These are phyloP conservation scores for Nakazawaea molendinolei DNA, from an alignment of 805 yeast genomes.

Conservation along the genomic window DNA sequence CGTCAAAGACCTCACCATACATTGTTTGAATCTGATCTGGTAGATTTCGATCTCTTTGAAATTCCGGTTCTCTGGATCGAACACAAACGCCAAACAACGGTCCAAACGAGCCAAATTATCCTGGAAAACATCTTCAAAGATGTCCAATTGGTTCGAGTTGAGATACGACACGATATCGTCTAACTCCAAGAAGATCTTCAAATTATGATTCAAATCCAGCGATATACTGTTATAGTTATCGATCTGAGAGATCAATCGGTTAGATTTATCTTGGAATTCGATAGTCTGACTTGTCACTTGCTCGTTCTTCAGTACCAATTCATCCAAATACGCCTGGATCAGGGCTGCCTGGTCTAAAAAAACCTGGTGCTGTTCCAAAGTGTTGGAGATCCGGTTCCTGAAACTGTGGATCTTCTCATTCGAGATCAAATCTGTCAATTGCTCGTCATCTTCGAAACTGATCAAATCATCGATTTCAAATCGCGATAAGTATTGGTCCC, in stretches of 20 bases:
- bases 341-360: conserved; percentile 40
- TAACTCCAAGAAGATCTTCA: conserved; percentile 61
- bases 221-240: conserved; percentile 33
- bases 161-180: conserved; percentile 64
- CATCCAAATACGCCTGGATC: conserved; percentile 38
- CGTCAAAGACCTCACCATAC: conserved; percentile 75
- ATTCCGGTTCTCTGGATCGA: conserved; percentile 36
- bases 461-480: conserved; percentile 37
- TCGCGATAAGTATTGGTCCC: conserved; percentile 29
- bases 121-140: conserved; percentile 50
- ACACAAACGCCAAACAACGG: conserved; percentile 55
- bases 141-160: conserved; percentile 64
- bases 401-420: conserved; percentile 30
- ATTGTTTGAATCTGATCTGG: conserved; percentile 68
- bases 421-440: conserved; percentile 29
- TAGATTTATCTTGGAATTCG: conserved; percentile 56
- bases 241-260: conserved; percentile 41
- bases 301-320: conserved; percentile 45
- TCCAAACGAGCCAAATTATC: conserved; percentile 52
- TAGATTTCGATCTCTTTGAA: conserved; percentile 69
- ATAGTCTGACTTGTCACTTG: conserved; percentile 55
- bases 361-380: conserved; percentile 20
- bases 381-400: conserved; percentile 25
- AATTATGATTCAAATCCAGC: conserved; percentile 36
- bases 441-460: conserved; percentile 31